Base-by-base conservation (phyloP, 352 stramenopile species). In the Globisporangium spiculum region DNA sequence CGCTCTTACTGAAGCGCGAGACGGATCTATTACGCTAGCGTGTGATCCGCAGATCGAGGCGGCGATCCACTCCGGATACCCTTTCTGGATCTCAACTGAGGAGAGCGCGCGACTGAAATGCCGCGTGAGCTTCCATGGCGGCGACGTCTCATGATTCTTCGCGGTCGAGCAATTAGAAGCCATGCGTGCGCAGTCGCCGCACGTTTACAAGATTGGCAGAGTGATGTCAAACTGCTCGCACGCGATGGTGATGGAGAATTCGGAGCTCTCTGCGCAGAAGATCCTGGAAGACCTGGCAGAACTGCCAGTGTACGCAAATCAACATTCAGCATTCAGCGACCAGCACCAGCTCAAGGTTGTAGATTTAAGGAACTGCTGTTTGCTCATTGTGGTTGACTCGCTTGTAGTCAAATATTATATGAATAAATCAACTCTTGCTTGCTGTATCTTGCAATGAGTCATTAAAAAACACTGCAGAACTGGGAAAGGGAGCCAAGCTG, bases 211-310 rank as follows among this genome's bases (percentile, higher is more conserved):
- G 36, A 53, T 82, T 2, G 54, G 53, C 1, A 46, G 60, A 1
- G 32, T 67, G 2, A 81, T 85, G 69, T 38, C 71, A 24, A 72
- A 76, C 2, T 77, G 63, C 53, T 69, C 71, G 22, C 77, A 83
- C 52, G 68, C 73, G 54, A 60, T 78, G 65, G 71, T 85, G 10
- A 62, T 83, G 30, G 75, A 85, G 64, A 71, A 77, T 34, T 73
- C 75, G 24, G 68, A 68, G 32, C 65, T 68, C 65, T 68, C 67
- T 4, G 41, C 73, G 3, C 65, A 66, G 52, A 70, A 72, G 27
- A 79, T 84, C 52, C 44, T 78, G 12, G 61, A 50, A 10, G 75
- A 81, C 36, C 68, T 84, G 9, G 54, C 55, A 14, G 71, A 74
- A 26, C 34, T 71, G 7, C 48, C 65, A 5, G 44, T 44, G 32